A percentile compares a stretch with the other conserved stretches of the same genome.
These are phyloP conservation scores for Thecamonas trahens DNA, from an alignment of 78 protist genomes.

Conservation along the genomic window DNA sequence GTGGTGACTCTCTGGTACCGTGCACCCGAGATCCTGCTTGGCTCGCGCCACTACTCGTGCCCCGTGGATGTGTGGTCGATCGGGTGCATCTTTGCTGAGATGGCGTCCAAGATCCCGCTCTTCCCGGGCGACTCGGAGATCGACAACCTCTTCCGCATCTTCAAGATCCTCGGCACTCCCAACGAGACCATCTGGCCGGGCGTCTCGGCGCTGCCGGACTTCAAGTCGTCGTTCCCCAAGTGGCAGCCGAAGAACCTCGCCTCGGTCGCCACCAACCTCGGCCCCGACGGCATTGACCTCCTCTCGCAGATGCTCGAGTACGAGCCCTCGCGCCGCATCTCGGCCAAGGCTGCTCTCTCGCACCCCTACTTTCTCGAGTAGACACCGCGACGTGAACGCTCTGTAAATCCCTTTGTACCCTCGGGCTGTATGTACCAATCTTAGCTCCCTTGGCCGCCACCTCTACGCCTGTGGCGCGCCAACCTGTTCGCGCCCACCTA, in stretches of 20 bases:
- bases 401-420: too few species aligned
- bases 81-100: conserved; percentile 97
- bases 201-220: conserved; percentile 72
- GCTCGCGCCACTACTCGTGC: conserved; percentile 82
- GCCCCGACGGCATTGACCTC: neutral
- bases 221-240: conserved; percentile 63
- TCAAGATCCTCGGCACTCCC: conserved; percentile 88
- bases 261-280: neutral
- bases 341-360: conserved; percentile 72
- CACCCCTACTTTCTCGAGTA: conserved; percentile 81
- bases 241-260: neutral
- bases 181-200: conserved; percentile 78
- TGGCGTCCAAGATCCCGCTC: conserved; percentile 80
- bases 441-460: too few species aligned
- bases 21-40: conserved; percentile 97
- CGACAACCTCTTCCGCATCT: conserved; percentile 89
- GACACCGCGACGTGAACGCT: neutral
- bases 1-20: conserved; percentile 95
- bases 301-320: conserved; percentile 58
- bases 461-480: too few species aligned
- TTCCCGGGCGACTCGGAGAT: conserved; percentile 90
- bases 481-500: too few species aligned
- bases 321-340: conserved; percentile 78
- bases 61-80: conserved; percentile 96
- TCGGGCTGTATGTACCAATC: too few species aligned